These are phyloP conservation scores for Collybia mongolica DNA, from an alignment of 768 basidiomycete genomes.

Conservation along the genomic window DNA sequence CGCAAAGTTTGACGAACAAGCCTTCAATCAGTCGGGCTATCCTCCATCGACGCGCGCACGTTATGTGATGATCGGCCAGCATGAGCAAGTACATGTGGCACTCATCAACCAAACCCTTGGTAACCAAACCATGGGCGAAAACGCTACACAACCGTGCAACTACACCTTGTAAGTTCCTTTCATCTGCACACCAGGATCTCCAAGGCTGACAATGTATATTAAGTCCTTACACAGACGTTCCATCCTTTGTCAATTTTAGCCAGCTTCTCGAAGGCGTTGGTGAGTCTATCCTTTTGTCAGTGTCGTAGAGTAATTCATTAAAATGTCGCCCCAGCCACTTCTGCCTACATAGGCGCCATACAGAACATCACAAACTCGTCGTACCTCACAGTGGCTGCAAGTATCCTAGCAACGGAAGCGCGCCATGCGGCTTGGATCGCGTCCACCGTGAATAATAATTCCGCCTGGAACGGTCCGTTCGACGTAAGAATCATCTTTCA, in stretches of 20 bases:
- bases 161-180: slow-evolving; percentile 43
- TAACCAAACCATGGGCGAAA: slow-evolving; percentile 31
- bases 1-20: slow-evolving; percentile 8
- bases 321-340: slow-evolving; percentile 21
- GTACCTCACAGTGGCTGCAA: slow-evolving; percentile 41
- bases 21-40: slow-evolving; percentile 12
- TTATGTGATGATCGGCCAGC: slow-evolving; percentile 11
- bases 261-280: slow-evolving; percentile 14
- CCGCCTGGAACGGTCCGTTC: slow-evolving; percentile 41
- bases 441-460: slow-evolving; percentile 27
- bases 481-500: slow-evolving; percentile 26
- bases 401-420: slow-evolving; percentile 50
- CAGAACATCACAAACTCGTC: slow-evolving; percentile 33
- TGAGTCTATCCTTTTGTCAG: not conserved
- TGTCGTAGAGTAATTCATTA: not conserved
- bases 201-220: not conserved
- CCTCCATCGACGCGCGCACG: slow-evolving; percentile 6
- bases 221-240: slow-evolving; percentile 11
- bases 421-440: slow-evolving; percentile 47
- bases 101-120: slow-evolving; percentile 16
- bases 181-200: not conserved
- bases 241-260: slow-evolving; percentile 11
- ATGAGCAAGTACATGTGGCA: slow-evolving; percentile 13
- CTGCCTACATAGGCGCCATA: slow-evolving; percentile 51
- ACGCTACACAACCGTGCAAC: slow-evolving; percentile 45